phyloP scores from a whole-genome alignment of 192 early-diverging fungal genomes.

The Rhizophagus clarus region DNA sequence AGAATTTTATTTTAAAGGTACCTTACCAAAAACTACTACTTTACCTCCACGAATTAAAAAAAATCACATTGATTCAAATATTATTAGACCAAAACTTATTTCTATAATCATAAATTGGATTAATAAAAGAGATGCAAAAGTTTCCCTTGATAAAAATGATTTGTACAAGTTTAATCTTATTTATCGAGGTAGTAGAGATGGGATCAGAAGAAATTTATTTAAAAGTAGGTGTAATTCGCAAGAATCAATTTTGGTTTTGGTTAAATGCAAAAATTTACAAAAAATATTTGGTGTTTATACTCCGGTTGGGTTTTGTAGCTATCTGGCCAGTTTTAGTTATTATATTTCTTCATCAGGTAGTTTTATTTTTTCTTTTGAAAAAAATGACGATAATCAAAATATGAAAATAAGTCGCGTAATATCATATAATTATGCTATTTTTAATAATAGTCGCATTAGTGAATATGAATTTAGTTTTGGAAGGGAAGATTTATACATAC shows the following conservation, averaged over 20 bases:
- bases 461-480: background rate
- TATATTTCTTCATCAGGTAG: too few species aligned
- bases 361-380: too few species aligned
- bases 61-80: background rate
- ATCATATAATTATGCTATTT: background rate
- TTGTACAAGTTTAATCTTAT: conserved; percentile 14
- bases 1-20: background rate
- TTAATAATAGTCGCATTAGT: too few species aligned
- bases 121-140: background rate
- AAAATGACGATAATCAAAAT: too few species aligned
- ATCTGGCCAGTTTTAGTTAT: too few species aligned
- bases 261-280: too few species aligned
- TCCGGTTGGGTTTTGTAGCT: background rate
- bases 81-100: background rate
- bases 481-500: too few species aligned
- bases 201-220: background rate
- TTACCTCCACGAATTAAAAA: too few species aligned
- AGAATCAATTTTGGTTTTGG: too few species aligned
- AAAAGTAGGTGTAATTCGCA: too few species aligned
- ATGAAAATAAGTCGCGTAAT: too few species aligned
- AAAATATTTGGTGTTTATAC: background rate
- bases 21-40: too few species aligned
- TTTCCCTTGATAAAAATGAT: background rate
- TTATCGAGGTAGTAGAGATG: conserved; percentile 11
- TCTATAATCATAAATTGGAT: conserved; percentile 6